Evolutionary conservation across 441 rosid genomes (phyloP), one percentile per base, ranked within the genome.

Genomic region (Kokia cookei): DNA sequence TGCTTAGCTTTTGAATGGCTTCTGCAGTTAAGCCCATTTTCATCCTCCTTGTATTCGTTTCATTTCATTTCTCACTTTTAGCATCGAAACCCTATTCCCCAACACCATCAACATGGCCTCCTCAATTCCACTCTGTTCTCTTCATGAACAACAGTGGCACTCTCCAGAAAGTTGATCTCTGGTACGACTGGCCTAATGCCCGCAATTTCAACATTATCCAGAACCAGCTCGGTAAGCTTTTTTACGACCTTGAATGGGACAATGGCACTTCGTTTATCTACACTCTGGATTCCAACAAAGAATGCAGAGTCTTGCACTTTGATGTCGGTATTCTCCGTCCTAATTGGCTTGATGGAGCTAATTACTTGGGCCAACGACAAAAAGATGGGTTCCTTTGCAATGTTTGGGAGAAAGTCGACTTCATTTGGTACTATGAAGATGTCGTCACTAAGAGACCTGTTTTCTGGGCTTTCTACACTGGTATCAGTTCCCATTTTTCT

Each of bases 151-250:
- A 81, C 84, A 84, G 82, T 71, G 88, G 95, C n/a, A 69, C 75
- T 29, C 91, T 92, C 50, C 89, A 91, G 79, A 83, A 77, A 78
- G 76, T 82, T 6, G 94, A 94, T 75, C 94, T 94, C 35, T 94
- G 98, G 97, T 94, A 92, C 86, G 97, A 92, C 74, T 94, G 97
- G 97, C 61, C 77, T 50, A 86, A 89, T 61, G 93, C 93, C 53
- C 88, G 98, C 29, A 93, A 91, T 81, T 87, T 93, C 87, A 93
- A 90, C 82, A 89, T 91, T 15, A 71, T 90, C 45, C 93, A 89
- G 64, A 74, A 86, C 29, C 98, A 94, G 87, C 87, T 90, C 11
- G 93, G 91, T 0, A 66, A 79, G 76, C 79, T 91, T 24, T 27
- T 72, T n/a, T 90, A 88, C 75, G 97, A 92, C 78, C 87, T 92